Evolutionary conservation across 768 basidiomycete species (phyloP).

Genomic region (Serendipita sp.): DNA sequence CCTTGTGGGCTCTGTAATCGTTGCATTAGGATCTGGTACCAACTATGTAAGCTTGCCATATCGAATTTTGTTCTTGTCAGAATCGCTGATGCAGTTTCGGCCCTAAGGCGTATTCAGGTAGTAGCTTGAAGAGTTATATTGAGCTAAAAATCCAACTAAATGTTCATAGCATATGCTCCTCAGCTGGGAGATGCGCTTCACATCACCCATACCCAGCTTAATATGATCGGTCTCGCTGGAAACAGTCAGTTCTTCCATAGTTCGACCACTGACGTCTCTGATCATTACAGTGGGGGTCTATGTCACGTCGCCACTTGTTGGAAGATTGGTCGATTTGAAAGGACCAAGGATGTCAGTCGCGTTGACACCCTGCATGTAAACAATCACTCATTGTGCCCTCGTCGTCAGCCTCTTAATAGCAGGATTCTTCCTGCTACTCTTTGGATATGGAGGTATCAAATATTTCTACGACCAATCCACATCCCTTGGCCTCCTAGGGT

Average conservation of each 20-base stretch:
- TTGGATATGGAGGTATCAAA: constrained; percentile 64
- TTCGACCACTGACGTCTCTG: background rate
- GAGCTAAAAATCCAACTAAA: background rate
- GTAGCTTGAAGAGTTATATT: constrained; percentile 6
- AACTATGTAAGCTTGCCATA: constrained; percentile 47
- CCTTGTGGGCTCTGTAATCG: constrained; percentile 40
- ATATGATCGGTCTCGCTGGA: constrained; percentile 67
- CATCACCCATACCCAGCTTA: constrained; percentile 67
- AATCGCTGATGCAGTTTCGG: background rate
- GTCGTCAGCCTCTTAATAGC: constrained; percentile 35
- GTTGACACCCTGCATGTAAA: background rate
- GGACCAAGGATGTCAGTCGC: constrained; percentile 40
- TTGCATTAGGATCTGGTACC: constrained; percentile 50
- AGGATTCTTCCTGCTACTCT: constrained; percentile 43
- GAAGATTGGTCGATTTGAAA: constrained; percentile 54
- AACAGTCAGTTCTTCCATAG: constrained; percentile 34
- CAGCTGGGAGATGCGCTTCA: constrained; percentile 65
- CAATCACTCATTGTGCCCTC: background rate
- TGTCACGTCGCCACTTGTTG: constrained; percentile 60
- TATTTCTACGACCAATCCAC: constrained; percentile 43
- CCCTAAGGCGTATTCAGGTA: constrained; percentile 25
- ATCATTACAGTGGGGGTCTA: constrained; percentile 52
- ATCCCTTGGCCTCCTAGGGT: constrained; percentile 26
- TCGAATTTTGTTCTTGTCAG: background rate
- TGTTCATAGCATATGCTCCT: constrained; percentile 52